Percentiles rank a stretch among this genome's conserved stretches.
Conservation (phyloP, 169 alveolate species). For the Plasmodium ovale region DNA sequence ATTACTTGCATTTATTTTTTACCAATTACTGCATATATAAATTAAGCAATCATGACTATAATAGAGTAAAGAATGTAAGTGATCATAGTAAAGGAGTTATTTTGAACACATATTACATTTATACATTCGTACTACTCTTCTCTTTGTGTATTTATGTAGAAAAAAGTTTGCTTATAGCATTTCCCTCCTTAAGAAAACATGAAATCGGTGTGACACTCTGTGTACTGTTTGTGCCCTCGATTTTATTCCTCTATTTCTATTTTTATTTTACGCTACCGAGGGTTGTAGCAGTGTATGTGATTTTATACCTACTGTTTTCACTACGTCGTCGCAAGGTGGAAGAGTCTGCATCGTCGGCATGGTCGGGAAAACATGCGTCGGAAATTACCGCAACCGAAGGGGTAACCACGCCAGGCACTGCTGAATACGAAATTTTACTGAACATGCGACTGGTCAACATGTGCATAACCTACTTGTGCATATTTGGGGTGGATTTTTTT, state of each 20-base stretch:
- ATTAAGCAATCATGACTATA: constrained; percentile 34
- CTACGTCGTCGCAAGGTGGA: background rate
- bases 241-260: constrained; percentile 18
- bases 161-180: constrained; percentile 19
- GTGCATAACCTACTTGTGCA: constrained; percentile 36
- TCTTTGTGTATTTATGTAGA: constrained; percentile 43
- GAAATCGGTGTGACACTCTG: constrained; percentile 29
- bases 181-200: constrained; percentile 27
- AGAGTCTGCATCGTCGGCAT: too few species aligned
- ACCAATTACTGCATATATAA: constrained; percentile 27
- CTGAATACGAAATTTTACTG: background rate
- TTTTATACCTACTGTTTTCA: constrained; percentile 1
- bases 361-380: background rate
- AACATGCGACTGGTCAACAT: constrained; percentile 18
- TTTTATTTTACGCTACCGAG: background rate
- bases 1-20: constrained; percentile 4
- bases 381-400: background rate
- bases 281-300: background rate
- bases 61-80: background rate
- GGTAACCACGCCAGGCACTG: background rate
- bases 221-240: constrained; percentile 13
- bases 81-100: constrained; percentile 24
- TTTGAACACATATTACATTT: constrained; percentile 24
- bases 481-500: constrained; percentile 66
- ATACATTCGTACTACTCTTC: background rate